Base-by-base conservation (phyloP, 2,329 filamentous ascomycete species). In the Colletotrichum coccodes region DNA sequence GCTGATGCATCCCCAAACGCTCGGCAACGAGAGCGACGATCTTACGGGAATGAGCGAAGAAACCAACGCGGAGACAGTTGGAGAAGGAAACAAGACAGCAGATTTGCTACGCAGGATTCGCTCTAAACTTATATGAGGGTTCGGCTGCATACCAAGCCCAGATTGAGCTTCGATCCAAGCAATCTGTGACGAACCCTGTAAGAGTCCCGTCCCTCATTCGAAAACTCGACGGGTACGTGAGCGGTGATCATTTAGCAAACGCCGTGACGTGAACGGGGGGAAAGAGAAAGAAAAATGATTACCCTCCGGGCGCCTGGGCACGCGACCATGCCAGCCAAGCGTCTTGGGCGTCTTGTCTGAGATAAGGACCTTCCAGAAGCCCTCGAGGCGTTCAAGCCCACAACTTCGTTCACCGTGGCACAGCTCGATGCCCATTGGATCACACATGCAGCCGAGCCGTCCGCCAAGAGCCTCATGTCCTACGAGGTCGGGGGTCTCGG, bases 281-380 rank as follows among this genome's bases (percentile, higher is more conserved):
- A 4, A 32, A 32, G 7, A 14, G 5, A 6, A 16, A 8, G 21
- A 28, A 23, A 21, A 34, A 23, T 32, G 50, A 23, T 21, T 18
- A 40, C 2, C 11, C 21, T n/a, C 36, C 30, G 26, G 46, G 46
- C 36, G 21, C 7, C 6, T 1, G 36, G 44, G 30, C 64, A 58
- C 64, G n/a, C 44, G 32, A 59, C 32, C n/a, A 40, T 47, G 32
- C 28, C 40, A 30, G 54, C 65, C 60, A 68, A 68, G 65, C 26
- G 7, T 28, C 54, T 68, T 65, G 53, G 54, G 2, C 14, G 11
- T 18, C 40, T 49, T 50, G 16, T 32, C 11, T 14, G 18, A 23
- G 34, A 60, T 50, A 65, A 60, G 42, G 54, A 56, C 49, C 42
- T 60, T 59, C 60, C 54, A 34, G 26, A 60, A 60, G n/a, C 12